Evolutionary conservation across 2,329 filamentous ascomycete genomes (phyloP).

Genomic region (Grosmannia huntii): DNA sequence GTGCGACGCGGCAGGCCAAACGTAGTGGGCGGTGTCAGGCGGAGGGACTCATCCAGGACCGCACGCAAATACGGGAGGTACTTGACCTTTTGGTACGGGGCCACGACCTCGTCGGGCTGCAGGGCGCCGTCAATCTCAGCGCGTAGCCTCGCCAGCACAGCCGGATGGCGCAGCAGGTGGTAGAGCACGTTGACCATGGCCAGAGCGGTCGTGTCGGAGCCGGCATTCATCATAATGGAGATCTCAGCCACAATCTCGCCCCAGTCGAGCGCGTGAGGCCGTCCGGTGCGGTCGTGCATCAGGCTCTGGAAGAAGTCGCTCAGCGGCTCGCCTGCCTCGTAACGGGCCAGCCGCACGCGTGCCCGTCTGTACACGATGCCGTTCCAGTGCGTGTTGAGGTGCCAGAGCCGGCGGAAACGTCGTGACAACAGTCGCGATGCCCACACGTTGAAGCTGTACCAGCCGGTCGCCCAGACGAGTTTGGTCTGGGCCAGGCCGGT

Average conservation of each 20-base stretch:
- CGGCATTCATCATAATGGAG: constrained; percentile 15
- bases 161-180: constrained; percentile 10
- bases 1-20: constrained; percentile 2
- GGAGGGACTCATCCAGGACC: constrained; percentile 32
- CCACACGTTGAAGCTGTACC: constrained; percentile 34
- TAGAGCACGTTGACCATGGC: constrained; percentile 13
- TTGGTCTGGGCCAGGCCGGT: constrained; percentile 36
- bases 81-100: constrained; percentile 11
- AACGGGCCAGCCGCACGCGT: constrained; percentile 28
- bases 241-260: constrained; percentile 46
- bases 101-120: background rate
- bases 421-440: constrained; percentile 31
- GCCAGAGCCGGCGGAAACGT: constrained; percentile 25
- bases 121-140: constrained; percentile 2
- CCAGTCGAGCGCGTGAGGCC: constrained; percentile 33
- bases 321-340: constrained; percentile 38
- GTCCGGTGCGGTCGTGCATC: constrained; percentile 33
- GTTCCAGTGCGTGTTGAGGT: constrained; percentile 29
- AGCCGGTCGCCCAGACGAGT: constrained; percentile 36
- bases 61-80: constrained; percentile 33
- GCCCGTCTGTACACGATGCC: constrained; percentile 34
- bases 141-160: background rate
- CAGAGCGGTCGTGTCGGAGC: constrained; percentile 16
- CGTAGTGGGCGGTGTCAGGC: constrained; percentile 25
- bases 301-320: constrained; percentile 46